Conservation (phyloP, 2,329 filamentous ascomycete species). For the Pseudocercospora macadamiae region DNA sequence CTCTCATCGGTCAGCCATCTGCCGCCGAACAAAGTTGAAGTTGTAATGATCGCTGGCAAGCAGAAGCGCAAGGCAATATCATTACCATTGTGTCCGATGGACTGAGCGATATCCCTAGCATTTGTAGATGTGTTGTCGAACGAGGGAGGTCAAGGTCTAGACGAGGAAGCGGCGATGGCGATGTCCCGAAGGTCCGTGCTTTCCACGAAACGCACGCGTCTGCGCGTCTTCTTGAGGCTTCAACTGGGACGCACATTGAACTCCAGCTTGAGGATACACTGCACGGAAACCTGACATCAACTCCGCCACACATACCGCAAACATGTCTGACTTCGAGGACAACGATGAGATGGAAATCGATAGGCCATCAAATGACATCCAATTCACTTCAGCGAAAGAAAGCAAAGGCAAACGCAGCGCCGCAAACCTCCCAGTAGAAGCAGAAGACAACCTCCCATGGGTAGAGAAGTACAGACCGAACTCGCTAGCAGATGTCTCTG, state of each 20-base stretch:
- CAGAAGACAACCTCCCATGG: constrained; percentile 93
- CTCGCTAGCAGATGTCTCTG: constrained; percentile 87
- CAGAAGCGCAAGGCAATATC: no score
- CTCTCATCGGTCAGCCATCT: no score
- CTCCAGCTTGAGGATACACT: neutral
- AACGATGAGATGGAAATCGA: constrained; percentile 70
- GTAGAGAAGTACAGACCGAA: constrained; percentile 96
- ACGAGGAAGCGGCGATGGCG: no score
- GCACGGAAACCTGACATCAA: neutral
- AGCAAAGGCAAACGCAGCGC: constrained; percentile 88
- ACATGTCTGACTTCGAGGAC: constrained; percentile 61
- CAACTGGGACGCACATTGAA: neutral
- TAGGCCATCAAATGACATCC: constrained; percentile 53
- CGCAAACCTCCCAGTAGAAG: constrained; percentile 90
- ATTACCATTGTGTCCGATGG: no score
- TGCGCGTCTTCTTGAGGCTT: no score
- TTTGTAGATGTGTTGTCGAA: no score
- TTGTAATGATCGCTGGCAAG: no score
- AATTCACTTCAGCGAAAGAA: constrained; percentile 73
- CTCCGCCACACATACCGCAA: constrained; percentile 20
- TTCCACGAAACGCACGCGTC: no score
- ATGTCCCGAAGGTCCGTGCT: neutral
- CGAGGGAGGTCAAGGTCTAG: no score
- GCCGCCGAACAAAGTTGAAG: no score
- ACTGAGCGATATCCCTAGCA: no score